Conservation (phyloP, 2,329 filamentous ascomycete genomes). For the Paracamarosporium sp. region DNA sequence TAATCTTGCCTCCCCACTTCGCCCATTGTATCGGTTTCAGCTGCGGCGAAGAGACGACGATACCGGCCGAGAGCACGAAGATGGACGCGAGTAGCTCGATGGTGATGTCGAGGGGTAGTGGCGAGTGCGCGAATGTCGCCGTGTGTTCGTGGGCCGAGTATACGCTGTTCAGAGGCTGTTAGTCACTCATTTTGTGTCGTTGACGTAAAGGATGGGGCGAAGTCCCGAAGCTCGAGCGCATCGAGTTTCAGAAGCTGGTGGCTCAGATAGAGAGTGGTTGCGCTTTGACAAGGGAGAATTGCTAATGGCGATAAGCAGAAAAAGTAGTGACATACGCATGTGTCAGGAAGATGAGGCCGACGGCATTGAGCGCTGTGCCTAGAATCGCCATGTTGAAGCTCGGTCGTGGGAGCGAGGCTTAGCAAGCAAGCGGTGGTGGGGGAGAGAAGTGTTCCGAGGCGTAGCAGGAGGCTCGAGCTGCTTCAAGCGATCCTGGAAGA, state of each 20-base stretch:
- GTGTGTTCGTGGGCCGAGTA: slow-evolving; percentile 97
- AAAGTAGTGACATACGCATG: slow-evolving; percentile 74
- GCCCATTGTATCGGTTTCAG: slow-evolving; percentile 86
- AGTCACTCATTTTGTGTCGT: slow-evolving; percentile 12
- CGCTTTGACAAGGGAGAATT: slow-evolving; percentile 9
- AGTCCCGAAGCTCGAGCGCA: slow-evolving; percentile 9
- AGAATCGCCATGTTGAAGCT: slow-evolving; percentile 69
- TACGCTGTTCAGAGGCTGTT: slow-evolving; percentile 67
- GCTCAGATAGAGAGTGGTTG: background rate
- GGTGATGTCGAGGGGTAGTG: slow-evolving; percentile 82
- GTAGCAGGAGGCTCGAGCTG: background rate
- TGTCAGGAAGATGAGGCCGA: slow-evolving; percentile 79
- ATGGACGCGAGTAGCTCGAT: slow-evolving; percentile 85
- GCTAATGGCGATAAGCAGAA: slow-evolving; percentile 10
- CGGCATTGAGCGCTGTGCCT: slow-evolving; percentile 72
- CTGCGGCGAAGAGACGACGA: slow-evolving; percentile 78
- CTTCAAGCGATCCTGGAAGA: background rate
- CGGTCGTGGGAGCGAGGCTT: background rate
- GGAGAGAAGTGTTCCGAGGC: background rate
- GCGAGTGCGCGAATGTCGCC: slow-evolving; percentile 64
- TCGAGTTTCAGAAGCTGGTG: slow-evolving; percentile 9
- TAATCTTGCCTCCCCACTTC: slow-evolving; percentile 83
- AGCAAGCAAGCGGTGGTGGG: background rate
- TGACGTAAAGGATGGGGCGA: slow-evolving; percentile 13
- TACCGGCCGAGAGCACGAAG: slow-evolving; percentile 79